phyloP scores from a whole-genome alignment of 1,284 basidiomycete species.

The Veloporphyrellus conicus region DNA sequence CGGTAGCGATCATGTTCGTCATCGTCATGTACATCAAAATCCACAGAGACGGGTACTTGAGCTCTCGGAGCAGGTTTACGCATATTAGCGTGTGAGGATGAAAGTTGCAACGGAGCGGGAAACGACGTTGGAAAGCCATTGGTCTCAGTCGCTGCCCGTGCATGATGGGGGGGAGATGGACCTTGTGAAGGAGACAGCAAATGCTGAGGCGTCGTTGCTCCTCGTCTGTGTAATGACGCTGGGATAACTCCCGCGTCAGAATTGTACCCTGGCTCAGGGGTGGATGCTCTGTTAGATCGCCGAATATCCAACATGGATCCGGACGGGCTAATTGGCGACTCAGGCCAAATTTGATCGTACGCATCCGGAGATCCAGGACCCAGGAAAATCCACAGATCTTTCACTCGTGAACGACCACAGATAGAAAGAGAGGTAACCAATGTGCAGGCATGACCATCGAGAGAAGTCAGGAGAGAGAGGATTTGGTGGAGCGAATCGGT shows the following conservation, averaged over 20 bases:
- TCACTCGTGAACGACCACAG: conserved; percentile 62
- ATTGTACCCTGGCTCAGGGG: conserved; percentile 28
- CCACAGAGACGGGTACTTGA: conserved; percentile 58
- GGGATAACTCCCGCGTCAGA: conserved; percentile 25
- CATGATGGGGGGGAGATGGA: conserved; percentile 18
- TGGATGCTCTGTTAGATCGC: conserved; percentile 34
- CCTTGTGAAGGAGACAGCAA: conserved; percentile 19
- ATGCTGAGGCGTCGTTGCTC: conserved; percentile 32
- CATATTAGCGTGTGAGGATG: conserved; percentile 34
- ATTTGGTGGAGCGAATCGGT: conserved; percentile 73
- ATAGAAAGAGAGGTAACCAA: conserved; percentile 67
- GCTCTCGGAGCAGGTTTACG: conserved; percentile 58
- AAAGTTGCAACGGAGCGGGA: conserved; percentile 16
- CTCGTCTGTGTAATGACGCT: conserved; percentile 32
- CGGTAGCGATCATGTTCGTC: conserved; percentile 36
- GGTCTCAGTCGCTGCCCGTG: conserved; percentile 20
- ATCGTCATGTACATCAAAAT: conserved; percentile 39
- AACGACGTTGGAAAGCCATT: conserved; percentile 21
- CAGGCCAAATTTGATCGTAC: conserved; percentile 33
- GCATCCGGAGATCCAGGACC: conserved; percentile 43
- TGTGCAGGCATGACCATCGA: conserved; percentile 65
- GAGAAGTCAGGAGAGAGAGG: conserved; percentile 57
- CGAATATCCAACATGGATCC: conserved; percentile 34
- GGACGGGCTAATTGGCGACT: conserved; percentile 34
- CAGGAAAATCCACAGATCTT: conserved; percentile 76